Evolutionary conservation across 495 filamentous ascomycete genomes (phyloP), one percentile per base, ranked within the genome.

Genomic region (Daldinia bambusicola): DNA sequence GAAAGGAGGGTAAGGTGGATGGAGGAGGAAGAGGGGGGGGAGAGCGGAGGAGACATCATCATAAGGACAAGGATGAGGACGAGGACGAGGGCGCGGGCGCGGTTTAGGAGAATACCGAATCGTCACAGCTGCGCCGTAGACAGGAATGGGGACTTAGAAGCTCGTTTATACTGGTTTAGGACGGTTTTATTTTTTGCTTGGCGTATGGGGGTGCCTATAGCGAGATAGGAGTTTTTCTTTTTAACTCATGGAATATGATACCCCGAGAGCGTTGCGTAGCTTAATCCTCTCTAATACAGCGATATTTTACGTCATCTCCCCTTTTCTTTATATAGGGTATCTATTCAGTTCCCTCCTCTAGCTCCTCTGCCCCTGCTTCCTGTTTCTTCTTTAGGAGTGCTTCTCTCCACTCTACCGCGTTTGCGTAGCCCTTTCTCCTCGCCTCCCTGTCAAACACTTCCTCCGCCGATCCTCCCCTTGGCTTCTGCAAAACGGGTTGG

Each of bases 361-460:
- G 34, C 1, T 26, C 43, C 16, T 20, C 66, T 14, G 56, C 66
- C 1, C 22, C 67, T 41, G 58, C 75, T 61, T 76, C 56, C 48
- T 43, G 59, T 66, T 62, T 76, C 64, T 75, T 77, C 65, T 69
- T 67, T 38, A 30, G 66, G 7, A 64, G 55, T 61, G 70, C 78
- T 61, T 78, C 80, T 4, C 71, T 75, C 81, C 84, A 76, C 45
- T 87, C 85, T 61, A 55, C 83, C 45, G 81, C 74, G 53, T 69
- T 74, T 32, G 77, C 76, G 64, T 81, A 86, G 34, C 92, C 90
- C 80, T 92, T 95, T 65, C 83, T 86, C 69, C 85, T 84, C 41
- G 91, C 88, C 81, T 90, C 97, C 73, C 85, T 88, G 64, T 90
- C 90, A 80, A 97, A 97, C 26, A 91, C 83, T 50, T 89, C 89